Percentiles rank a stretch among this genome's conserved stretches.
Conservation (phyloP, 2,329 filamentous ascomycete genomes). For the Sporothrix dimorphospora region DNA sequence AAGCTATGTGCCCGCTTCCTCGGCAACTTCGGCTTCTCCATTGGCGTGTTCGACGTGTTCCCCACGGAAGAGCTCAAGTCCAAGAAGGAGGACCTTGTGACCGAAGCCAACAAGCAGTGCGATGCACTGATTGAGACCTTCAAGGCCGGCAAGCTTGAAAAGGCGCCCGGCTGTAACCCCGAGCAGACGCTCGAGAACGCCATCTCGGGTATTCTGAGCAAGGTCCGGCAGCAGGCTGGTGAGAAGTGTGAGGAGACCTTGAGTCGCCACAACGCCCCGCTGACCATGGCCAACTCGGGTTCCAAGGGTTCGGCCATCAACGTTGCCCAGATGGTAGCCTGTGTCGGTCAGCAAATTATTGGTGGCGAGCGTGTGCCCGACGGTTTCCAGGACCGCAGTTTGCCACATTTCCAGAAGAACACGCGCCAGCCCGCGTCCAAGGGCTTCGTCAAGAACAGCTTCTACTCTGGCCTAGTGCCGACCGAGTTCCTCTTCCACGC, state of each 20-base stretch:
- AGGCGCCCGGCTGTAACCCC: slow-evolving; percentile 86
- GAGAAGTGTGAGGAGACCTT: slow-evolving; percentile 87
- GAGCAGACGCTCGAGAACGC: slow-evolving; percentile 89
- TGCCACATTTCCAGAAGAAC: slow-evolving; percentile 95
- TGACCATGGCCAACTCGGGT: slow-evolving; percentile 96
- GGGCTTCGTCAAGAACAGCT: slow-evolving; percentile 95
- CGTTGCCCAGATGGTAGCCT: slow-evolving; percentile 97
- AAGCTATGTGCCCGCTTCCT: slow-evolving; percentile 88
- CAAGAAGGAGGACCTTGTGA: slow-evolving; percentile 76
- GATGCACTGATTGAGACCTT: slow-evolving; percentile 82
- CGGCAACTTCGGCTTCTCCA: slow-evolving; percentile 91
- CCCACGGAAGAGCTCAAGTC: slow-evolving; percentile 71
- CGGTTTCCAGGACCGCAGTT: slow-evolving; percentile 91
- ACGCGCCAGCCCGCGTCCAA: slow-evolving; percentile 91
- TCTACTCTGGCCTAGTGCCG: slow-evolving; percentile 87
- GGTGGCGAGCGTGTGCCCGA: slow-evolving; percentile 89
- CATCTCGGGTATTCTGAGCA: slow-evolving; percentile 88
- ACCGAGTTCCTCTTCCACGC: slow-evolving; percentile 98
- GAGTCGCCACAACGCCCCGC: slow-evolving; percentile 86
- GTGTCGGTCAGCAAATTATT: slow-evolving; percentile 98
- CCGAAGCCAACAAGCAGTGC: slow-evolving; percentile 76
- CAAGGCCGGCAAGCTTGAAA: slow-evolving; percentile 78
- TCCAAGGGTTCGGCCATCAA: slow-evolving; percentile 98
- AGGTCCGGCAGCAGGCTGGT: slow-evolving; percentile 89
- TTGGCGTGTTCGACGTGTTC: slow-evolving; percentile 93